These are phyloP conservation scores for Austroboletus novae-zelandiae DNA, from an alignment of 1,284 basidiomycete species.

Conservation along the genomic window DNA sequence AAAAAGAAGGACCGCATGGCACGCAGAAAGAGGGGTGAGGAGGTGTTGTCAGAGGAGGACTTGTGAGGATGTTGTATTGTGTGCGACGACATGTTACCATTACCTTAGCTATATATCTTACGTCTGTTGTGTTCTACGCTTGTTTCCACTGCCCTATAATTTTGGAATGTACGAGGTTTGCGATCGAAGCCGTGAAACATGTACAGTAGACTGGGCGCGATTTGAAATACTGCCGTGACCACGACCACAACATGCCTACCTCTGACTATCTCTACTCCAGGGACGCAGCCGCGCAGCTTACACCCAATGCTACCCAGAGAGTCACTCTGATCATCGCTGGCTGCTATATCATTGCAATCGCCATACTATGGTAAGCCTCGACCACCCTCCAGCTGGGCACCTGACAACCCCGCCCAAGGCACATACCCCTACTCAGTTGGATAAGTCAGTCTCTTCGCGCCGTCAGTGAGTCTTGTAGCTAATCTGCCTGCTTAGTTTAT, in stretches of 20 bases:
- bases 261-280: constrained; percentile 34
- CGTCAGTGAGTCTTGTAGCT: constrained; percentile 3
- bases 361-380: constrained; percentile 64
- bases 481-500: constrained; percentile 60
- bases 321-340: constrained; percentile 79
- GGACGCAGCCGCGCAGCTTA: constrained; percentile 40
- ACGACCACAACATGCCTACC: constrained; percentile 32
- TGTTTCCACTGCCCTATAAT: constrained; percentile 14
- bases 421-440: constrained; percentile 69
- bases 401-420: constrained; percentile 45
- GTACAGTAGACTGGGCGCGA: background rate
- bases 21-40: constrained; percentile 80
- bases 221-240: background rate
- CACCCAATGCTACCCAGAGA: constrained; percentile 70
- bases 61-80: constrained; percentile 35
- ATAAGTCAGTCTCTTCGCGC: constrained; percentile 55
- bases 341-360: constrained; percentile 69
- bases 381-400: background rate
- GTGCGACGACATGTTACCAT: constrained; percentile 1
- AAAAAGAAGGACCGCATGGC: constrained; percentile 96
- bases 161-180: constrained; percentile 7
- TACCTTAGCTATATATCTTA: constrained; percentile 14
- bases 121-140: constrained; percentile 14
- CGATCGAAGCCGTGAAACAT: background rate
- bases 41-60: constrained; percentile 67